A percentile compares a stretch with the other conserved stretches of the same genome.
Evolutionary conservation across 305 asterid genomes (phyloP).

Genomic region (Fraxinus floribunda): DNA sequence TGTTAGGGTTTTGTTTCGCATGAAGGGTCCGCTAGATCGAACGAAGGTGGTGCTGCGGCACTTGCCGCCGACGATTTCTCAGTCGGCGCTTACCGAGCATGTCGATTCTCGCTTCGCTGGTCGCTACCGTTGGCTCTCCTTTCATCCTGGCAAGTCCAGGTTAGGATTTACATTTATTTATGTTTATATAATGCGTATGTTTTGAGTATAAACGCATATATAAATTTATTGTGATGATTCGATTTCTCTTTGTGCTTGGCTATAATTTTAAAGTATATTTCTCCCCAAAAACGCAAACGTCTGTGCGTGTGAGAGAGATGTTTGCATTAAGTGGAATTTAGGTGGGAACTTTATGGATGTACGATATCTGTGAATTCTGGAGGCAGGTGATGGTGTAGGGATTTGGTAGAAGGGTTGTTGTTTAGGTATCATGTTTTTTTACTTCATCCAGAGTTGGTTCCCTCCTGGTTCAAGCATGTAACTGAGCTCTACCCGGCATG

Average conservation of each 20-base stretch:
- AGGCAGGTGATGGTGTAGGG: not conserved
- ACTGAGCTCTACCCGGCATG: not conserved
- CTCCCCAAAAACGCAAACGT: not conserved
- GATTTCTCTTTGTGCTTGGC: not conserved
- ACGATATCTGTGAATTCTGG: not conserved
- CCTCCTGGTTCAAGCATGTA: not conserved
- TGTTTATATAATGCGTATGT: not conserved
- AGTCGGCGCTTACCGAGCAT: constrained; percentile 75
- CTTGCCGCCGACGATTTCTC: constrained; percentile 92
- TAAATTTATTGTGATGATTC: not conserved
- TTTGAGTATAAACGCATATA: not conserved
- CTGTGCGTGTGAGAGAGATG: not conserved
- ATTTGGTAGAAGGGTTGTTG: not conserved
- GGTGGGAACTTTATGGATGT: not conserved
- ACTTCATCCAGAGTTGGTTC: not conserved
- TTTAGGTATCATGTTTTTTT: not conserved
- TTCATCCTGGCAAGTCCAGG: constrained; percentile 78
- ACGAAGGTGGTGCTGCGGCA: constrained; percentile 96
- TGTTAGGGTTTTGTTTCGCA: constrained; percentile 67
- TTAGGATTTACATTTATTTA: constrained; percentile 31
- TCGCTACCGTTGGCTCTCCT: constrained; percentile 68
- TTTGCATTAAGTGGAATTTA: not conserved
- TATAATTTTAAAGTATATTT: not conserved
- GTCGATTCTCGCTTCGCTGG: constrained; percentile 75
- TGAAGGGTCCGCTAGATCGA: constrained; percentile 90